Evolutionary conservation across 139 green algal species (phyloP).

Genomic region (Asterochloris erici): DNA sequence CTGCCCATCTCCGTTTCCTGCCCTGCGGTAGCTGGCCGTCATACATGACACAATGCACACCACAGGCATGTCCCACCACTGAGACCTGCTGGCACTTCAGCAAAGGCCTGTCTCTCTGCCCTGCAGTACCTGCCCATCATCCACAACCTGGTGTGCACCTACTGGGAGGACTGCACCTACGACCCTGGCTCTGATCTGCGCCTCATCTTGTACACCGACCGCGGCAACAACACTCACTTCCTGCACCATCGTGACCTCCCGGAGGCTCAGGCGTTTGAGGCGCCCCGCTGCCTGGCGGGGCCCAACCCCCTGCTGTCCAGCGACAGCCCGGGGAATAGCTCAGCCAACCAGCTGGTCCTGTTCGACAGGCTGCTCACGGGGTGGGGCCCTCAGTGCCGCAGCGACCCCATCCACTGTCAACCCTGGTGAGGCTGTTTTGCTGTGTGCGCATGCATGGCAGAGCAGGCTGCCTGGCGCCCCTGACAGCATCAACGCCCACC

Average conservation of each 20-base stretch:
- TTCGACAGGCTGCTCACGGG: not conserved
- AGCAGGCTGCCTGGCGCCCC: not conserved
- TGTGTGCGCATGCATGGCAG: not conserved
- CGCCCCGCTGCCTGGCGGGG: not conserved
- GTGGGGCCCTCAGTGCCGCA: conserved; percentile 5
- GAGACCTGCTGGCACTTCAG: too few species aligned
- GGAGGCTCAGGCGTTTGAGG: not conserved
- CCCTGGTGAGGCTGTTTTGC: not conserved
- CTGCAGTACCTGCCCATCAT: conserved; percentile 1
- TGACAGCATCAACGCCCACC: too few species aligned
- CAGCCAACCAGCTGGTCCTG: not conserved
- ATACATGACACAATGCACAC: too few species aligned
- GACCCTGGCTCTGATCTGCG: not conserved
- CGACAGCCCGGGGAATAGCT: not conserved
- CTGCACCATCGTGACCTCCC: not conserved
- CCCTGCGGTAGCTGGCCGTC: too few species aligned
- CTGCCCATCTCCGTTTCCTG: too few species aligned
- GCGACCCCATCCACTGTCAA: not conserved
- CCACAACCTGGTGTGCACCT: conserved; percentile 11
- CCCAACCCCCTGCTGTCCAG: not conserved
- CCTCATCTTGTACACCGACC: conserved; percentile 1
- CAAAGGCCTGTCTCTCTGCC: too few species aligned
- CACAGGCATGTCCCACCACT: too few species aligned
- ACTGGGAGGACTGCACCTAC: conserved; percentile 5
- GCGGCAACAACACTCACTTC: too few species aligned